Base-by-base conservation (phyloP, 2,329 filamentous ascomycete species). In the Colletotrichum filicis region DNA sequence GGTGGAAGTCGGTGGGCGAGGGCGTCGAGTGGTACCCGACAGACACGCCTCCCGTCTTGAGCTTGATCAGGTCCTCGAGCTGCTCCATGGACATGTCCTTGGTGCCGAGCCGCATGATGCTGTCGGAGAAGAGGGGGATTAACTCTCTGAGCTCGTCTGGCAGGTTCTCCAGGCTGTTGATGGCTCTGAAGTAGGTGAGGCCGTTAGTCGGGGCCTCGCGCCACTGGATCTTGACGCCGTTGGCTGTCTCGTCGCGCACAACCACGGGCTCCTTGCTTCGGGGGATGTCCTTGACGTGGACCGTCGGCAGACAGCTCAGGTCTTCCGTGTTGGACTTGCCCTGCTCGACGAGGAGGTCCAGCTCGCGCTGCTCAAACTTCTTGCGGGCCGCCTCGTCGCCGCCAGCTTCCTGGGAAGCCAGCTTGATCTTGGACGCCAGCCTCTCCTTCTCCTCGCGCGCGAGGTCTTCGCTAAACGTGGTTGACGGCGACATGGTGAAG, bases 201-300 rank as follows among this genome's bases (percentile, higher is more conserved):
- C 97, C 97, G 78, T 99, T 99, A 0, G 97, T 99, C 2, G 95
- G 94, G 8, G 95, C 95, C 82, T 97, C 94, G 63, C 93, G 92
- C 95, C 95, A 98, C 78, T 98, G 94, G 4, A 97, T 90, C 58
- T 92, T 91, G 53, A 93, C 89, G 49, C 89, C 88, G 55, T 90
- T 88, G 11, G 93, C 81, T 12, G 86, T 84, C n/a, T 93, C 90
- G 75, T 96, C 94, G 67, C 89, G 89, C 53, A 92, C 78, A 3
- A 84, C 79, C 0, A 88, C 82, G 0, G 84, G 82, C 78, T 95
- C 93, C 79, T 94, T 94, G 74, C 90, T 85, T 67, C 95, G 90
- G 0, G 95, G 93, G 71, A 99, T 98, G 78, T 99, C 97, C 75
- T 90, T 92, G 62, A 98, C 95, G 77, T 95, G 89, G 2, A 99